Evolutionary conservation across 306 rosid genomes (phyloP).

Genomic region (Betula pendula): DNA sequence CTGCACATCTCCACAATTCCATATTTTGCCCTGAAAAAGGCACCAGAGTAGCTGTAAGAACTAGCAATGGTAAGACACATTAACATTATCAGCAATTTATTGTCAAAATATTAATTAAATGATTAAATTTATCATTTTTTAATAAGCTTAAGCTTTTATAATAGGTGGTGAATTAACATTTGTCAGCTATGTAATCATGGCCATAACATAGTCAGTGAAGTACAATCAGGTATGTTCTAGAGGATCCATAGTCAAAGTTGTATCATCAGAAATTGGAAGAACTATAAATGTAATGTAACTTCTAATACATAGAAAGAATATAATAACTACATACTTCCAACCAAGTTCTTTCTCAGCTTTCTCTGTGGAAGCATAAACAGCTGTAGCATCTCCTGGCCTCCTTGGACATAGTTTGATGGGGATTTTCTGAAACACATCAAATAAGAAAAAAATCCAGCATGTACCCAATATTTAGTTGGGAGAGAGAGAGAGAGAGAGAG

Average conservation of each 20-base stretch:
- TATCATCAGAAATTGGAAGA: background rate
- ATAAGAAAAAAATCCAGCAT: constrained; percentile 5
- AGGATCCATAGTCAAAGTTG: background rate
- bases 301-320: background rate
- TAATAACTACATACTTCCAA: constrained; percentile 74
- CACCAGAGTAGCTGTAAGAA: background rate
- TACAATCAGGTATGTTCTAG: background rate
- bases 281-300: background rate
- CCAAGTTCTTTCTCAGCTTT: constrained; percentile 84
- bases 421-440: constrained; percentile 60
- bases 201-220: background rate
- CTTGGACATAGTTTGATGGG: constrained; percentile 70
- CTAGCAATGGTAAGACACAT: background rate
- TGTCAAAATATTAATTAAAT: too few relatives aligned
- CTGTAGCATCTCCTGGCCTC: constrained; percentile 90
- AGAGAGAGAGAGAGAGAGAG: background rate
- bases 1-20: constrained; percentile 89
- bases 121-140: too few relatives aligned
- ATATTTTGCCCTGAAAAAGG: constrained; percentile 49
- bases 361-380: constrained; percentile 84
- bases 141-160: too few relatives aligned
- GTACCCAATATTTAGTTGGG: background rate
- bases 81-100: too few relatives aligned
- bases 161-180: too few relatives aligned
- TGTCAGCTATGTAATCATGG: background rate